Conservation (phyloP, 1,284 basidiomycete genomes). For the Pterulicium gracile region DNA sequence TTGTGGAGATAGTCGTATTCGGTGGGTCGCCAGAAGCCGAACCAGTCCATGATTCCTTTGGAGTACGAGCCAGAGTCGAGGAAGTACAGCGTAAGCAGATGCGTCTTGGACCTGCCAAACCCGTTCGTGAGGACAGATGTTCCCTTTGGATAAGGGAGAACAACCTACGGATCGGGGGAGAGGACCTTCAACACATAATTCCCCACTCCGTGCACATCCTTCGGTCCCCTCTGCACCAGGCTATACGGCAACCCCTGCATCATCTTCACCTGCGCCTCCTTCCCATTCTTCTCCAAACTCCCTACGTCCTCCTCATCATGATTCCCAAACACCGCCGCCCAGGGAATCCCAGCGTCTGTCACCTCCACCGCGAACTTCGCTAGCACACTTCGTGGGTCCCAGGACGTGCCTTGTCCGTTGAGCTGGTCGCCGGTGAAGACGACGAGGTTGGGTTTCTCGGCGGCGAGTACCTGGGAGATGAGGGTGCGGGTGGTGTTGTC, state of each 20-base stretch:
- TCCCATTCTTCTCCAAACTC: slow-evolving; percentile 21
- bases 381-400: slow-evolving; percentile 79
- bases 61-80: slow-evolving; percentile 82
- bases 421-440: slow-evolving; percentile 83
- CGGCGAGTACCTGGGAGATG: slow-evolving; percentile 60
- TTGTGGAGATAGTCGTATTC: slow-evolving; percentile 78
- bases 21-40: slow-evolving; percentile 48
- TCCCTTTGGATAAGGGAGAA: slow-evolving; percentile 8
- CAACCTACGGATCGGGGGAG: slow-evolving; percentile 63
- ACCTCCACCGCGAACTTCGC: slow-evolving; percentile 80
- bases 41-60: slow-evolving; percentile 44
- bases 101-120: slow-evolving; percentile 72
- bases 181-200: slow-evolving; percentile 76
- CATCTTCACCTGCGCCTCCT: slow-evolving; percentile 57
- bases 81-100: slow-evolving; percentile 86
- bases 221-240: slow-evolving; percentile 70
- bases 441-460: slow-evolving; percentile 83
- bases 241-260: slow-evolving; percentile 81
- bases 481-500: slow-evolving; percentile 70
- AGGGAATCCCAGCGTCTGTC: slow-evolving; percentile 70
- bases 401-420: slow-evolving; percentile 80
- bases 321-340: slow-evolving; percentile 89
- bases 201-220: slow-evolving; percentile 74
- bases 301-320: slow-evolving; percentile 72
- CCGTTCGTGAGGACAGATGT: too few relatives aligned